Evolutionary conservation across 345 rosid species (phyloP).

Genomic region (Heritiera littoralis): DNA sequence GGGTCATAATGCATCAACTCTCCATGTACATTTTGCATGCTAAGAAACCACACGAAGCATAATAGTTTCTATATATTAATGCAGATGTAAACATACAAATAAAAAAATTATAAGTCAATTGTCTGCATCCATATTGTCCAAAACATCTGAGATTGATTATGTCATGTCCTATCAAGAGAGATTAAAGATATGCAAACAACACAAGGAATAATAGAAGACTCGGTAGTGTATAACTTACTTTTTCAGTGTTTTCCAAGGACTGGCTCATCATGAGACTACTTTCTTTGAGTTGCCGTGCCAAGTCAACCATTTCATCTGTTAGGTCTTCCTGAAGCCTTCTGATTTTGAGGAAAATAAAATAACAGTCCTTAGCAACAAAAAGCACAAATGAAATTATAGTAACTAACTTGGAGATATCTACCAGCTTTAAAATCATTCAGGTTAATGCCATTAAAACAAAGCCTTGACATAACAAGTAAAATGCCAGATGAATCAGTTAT

Average conservation of each 20-base stretch:
- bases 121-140: neutral
- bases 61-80: neutral
- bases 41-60: neutral
- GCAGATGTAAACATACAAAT: neutral
- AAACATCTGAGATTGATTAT: neutral
- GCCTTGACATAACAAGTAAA: neutral
- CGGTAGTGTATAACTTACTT: constrained; percentile 36
- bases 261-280: constrained; percentile 75
- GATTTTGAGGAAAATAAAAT: constrained; percentile 17
- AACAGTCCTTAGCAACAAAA: neutral
- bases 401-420: neutral
- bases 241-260: constrained; percentile 80
- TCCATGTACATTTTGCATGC: neutral
- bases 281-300: constrained; percentile 88
- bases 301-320: constrained; percentile 92
- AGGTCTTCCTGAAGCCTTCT: constrained; percentile 85
- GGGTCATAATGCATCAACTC: neutral
- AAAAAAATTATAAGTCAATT: neutral
- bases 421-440: neutral
- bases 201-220: neutral
- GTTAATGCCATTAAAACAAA: neutral
- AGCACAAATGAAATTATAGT: no score
- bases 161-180: neutral
- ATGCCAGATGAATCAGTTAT: neutral
- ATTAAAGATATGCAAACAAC: neutral